Evolutionary conservation across 176 grass and related monocot genomes (phyloP).

Genomic region (Carex scoparia): DNA sequence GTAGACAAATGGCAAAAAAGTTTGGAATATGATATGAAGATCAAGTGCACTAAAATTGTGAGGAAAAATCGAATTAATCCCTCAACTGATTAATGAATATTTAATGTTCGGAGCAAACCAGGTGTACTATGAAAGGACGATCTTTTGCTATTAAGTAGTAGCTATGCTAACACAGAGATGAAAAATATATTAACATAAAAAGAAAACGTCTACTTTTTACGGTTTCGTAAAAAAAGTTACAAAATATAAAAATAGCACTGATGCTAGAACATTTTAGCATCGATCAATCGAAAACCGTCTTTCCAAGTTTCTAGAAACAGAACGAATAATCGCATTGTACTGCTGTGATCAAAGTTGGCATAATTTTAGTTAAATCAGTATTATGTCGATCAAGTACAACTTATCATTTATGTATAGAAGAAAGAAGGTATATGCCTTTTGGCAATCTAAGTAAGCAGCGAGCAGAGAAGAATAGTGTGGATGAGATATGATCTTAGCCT

Average conservation of each 20-base stretch:
- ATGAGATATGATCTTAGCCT: constrained; percentile 95
- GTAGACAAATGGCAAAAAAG: neutral
- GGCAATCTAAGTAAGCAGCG: constrained; percentile 93
- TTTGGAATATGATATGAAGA: neutral
- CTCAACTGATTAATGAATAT: neutral
- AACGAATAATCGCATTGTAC: neutral
- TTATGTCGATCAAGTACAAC: neutral
- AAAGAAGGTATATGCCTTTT: constrained; percentile 61
- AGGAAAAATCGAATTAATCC: neutral
- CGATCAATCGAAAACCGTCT: neutral
- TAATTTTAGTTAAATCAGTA: neutral
- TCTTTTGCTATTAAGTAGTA: neutral
- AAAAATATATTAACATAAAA: neutral
- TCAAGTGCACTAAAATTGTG: neutral
- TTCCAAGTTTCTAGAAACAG: neutral
- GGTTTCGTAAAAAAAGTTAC: neutral
- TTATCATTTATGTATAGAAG: neutral
- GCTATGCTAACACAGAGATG: neutral
- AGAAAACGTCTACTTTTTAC: neutral
- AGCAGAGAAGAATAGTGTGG: constrained; percentile 91
- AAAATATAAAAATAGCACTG: neutral
- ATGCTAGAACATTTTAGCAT: neutral
- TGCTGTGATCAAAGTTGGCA: neutral
- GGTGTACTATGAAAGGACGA: neutral
- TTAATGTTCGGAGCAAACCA: neutral